These are phyloP conservation scores for Emergomyces pasteurianus DNA, from an alignment of 2,329 filamentous ascomycete genomes.

Conservation along the genomic window DNA sequence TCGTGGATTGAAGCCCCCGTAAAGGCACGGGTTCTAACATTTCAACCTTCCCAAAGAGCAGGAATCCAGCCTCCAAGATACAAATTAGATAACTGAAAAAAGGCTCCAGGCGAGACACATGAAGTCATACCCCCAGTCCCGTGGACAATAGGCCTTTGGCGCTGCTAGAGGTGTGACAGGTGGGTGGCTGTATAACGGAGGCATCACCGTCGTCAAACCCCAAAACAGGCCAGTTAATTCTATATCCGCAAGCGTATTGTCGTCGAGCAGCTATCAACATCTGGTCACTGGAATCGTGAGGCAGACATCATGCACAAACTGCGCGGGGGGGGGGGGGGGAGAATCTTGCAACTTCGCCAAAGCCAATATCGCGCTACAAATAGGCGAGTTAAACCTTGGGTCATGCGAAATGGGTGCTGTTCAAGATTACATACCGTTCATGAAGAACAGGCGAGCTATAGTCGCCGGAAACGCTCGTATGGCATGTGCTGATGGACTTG, in stretches of 20 bases:
- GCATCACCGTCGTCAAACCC: slow-evolving; percentile 1
- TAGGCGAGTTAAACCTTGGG: slow-evolving; percentile 11
- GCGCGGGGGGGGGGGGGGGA: no score
- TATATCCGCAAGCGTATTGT: slow-evolving; percentile 6
- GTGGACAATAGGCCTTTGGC: background rate
- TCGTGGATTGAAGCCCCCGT: background rate
- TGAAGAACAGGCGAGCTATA: background rate
- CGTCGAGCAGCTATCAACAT: background rate
- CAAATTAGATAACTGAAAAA: background rate
- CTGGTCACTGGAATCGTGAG: slow-evolving; percentile 3
- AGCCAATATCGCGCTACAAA: background rate
- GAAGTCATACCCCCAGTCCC: background rate
- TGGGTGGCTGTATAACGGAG: background rate
- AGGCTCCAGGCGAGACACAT: background rate
- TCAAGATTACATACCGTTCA: slow-evolving; percentile 4
- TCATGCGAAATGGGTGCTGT: slow-evolving; percentile 12
- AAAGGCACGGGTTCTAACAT: background rate
- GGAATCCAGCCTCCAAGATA: background rate
- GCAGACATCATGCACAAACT: slow-evolving; percentile 3
- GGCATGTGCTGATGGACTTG: slow-evolving; percentile 9
- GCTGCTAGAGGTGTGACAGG: background rate
- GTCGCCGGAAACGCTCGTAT: slow-evolving; percentile 10
- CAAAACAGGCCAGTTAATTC: slow-evolving; percentile 1
- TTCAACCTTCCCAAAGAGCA: background rate
- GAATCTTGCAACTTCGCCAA: slow-evolving; percentile 6